These are phyloP conservation scores for Ammopiptanthus mongolicus DNA, from an alignment of 306 rosid species.

Conservation along the genomic window DNA sequence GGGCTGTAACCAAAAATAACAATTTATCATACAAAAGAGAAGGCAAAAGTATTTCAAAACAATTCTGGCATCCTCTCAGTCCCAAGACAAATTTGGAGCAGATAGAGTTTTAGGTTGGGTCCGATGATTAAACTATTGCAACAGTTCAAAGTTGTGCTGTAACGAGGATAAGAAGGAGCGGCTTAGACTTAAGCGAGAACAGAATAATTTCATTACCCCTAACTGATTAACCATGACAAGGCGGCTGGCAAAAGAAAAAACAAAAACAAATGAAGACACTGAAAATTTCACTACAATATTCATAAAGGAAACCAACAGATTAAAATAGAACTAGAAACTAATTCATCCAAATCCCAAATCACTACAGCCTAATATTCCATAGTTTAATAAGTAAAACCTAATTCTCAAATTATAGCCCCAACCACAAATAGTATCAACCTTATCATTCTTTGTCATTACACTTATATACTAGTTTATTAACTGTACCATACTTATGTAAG, in stretches of 20 bases:
- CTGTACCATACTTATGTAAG: background rate
- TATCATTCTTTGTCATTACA: constrained; percentile 1
- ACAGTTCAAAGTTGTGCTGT: background rate
- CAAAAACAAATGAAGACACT: background rate
- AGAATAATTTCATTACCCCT: background rate
- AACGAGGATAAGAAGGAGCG: background rate
- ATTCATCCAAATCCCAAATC: background rate
- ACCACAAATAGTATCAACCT: constrained; percentile 1
- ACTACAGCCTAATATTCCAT: background rate
- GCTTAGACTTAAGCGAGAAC: background rate
- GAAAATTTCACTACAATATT: background rate
- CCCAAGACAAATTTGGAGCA: background rate
- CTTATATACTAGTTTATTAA: background rate
- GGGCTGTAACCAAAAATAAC: no score
- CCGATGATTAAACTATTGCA: background rate
- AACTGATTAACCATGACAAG: background rate
- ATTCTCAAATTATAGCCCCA: background rate
- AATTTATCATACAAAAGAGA: background rate
- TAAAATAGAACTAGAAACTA: background rate
- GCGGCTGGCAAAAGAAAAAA: background rate
- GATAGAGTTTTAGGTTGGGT: background rate
- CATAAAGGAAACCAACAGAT: background rate
- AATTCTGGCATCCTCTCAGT: background rate
- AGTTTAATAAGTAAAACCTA: background rate
- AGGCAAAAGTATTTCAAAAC: background rate